A percentile compares a stretch with the other conserved stretches of the same genome.
phyloP scores from a whole-genome alignment of 2,329 filamentous ascomycete genomes.

The Pseudogymnoascus sp. region DNA sequence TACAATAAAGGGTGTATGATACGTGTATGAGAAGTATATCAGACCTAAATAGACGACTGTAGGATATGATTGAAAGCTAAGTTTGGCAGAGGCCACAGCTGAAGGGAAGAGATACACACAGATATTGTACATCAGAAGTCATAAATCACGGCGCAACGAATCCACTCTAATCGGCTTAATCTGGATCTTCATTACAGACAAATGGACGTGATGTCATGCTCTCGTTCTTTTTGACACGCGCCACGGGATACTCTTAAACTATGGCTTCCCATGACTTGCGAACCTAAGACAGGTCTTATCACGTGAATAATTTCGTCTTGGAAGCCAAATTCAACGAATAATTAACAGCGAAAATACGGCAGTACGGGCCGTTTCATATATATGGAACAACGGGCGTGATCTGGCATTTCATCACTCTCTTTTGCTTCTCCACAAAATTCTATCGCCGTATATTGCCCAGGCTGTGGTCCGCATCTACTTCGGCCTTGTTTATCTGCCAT shows the following conservation, averaged over 20 bases:
- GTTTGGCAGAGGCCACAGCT: neutral
- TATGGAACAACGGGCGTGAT: neutral
- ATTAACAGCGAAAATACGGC: neutral
- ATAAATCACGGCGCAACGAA: slow-evolving; percentile 5
- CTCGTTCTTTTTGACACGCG: neutral
- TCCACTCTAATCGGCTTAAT: slow-evolving; percentile 3
- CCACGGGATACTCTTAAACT: neutral
- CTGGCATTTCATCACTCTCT: neutral
- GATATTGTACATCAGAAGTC: slow-evolving; percentile 7
- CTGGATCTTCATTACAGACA: neutral
- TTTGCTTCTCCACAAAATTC: neutral
- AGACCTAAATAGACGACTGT: neutral
- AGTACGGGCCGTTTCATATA: neutral
- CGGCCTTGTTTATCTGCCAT: neutral
- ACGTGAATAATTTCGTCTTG: neutral
- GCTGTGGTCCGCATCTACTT: slow-evolving; percentile 1
- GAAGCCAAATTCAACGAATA: neutral
- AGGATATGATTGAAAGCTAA: neutral
- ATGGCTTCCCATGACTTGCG: neutral
- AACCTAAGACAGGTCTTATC: neutral
- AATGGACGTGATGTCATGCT: neutral
- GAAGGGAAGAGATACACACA: neutral
- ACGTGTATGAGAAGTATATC: slow-evolving; percentile 2
- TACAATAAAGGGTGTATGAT: neutral
- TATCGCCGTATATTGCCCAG: neutral